These are phyloP conservation scores for Erysimum cheiranthoides DNA, from an alignment of 345 rosid genomes.

Conservation along the genomic window DNA sequence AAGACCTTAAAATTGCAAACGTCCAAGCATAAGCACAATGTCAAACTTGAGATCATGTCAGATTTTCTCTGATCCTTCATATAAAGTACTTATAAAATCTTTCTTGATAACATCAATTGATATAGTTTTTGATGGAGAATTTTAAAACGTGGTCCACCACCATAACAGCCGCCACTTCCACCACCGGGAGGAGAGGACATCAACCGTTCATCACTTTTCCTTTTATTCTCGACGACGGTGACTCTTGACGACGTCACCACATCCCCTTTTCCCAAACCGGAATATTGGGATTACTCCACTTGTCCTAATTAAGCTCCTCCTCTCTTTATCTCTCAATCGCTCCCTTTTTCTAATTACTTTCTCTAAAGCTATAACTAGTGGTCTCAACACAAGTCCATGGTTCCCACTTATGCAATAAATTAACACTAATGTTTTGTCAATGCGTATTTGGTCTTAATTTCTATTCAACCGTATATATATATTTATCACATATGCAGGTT, in stretches of 20 bases:
- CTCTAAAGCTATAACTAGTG: constrained; percentile 53
- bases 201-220: constrained; percentile 9
- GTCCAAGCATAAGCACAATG: no score
- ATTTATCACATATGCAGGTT: no score
- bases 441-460: not conserved
- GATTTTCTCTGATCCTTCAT: not conserved
- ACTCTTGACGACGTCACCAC: constrained; percentile 6
- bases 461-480: not conserved
- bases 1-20: no score
- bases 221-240: constrained; percentile 21
- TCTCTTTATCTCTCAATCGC: constrained; percentile 19
- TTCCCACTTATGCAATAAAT: constrained; percentile 35
- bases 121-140: constrained; percentile 15
- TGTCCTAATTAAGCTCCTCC: constrained; percentile 35
- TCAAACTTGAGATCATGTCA: no score
- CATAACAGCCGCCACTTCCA: constrained; percentile 40
- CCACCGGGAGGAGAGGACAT: constrained; percentile 22
- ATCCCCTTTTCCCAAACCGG: constrained; percentile 29
- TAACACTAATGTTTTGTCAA: constrained; percentile 19
- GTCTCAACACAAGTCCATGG: constrained; percentile 35
- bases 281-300: constrained; percentile 34
- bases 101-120: not conserved
- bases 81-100: not conserved
- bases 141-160: constrained; percentile 25
- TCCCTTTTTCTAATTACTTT: constrained; percentile 23